Percentiles rank a stretch among this genome's conserved stretches.
Evolutionary conservation across 2,329 filamentous ascomycete genomes (phyloP).

Genomic region (Hypoxylon sp.): DNA sequence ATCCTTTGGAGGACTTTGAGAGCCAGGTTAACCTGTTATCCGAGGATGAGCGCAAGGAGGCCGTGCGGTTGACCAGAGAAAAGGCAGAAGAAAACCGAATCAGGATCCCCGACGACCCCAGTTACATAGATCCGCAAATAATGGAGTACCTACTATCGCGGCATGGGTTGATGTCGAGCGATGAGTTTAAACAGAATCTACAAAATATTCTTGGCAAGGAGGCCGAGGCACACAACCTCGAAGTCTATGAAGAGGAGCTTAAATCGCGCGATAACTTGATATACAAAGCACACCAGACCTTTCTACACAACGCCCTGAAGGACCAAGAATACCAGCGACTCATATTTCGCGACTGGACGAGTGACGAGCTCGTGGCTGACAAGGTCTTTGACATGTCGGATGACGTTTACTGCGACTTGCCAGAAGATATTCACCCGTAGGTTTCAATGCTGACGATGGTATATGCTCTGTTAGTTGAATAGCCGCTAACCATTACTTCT

Average conservation of each 20-base stretch:
- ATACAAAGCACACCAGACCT: conserved; percentile 34
- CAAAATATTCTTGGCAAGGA: neutral
- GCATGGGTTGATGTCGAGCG: conserved; percentile 24
- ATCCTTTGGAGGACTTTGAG: conserved; percentile 41
- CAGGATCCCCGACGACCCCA: neutral
- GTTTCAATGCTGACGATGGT: conserved; percentile 26
- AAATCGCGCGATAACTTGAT: conserved; percentile 3
- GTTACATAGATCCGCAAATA: conserved; percentile 42
- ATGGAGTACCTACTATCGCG: conserved; percentile 37
- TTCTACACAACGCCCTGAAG: conserved; percentile 39
- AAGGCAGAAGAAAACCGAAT: neutral
- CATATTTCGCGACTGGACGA: conserved; percentile 48
- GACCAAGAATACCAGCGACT: conserved; percentile 52
- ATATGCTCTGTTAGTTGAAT: neutral
- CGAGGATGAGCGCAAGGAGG: conserved; percentile 12
- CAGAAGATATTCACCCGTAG: conserved; percentile 47
- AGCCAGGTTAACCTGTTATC: conserved; percentile 43
- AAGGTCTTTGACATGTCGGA: conserved; percentile 45
- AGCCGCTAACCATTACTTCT: conserved; percentile 7
- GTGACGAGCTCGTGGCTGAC: conserved; percentile 49
- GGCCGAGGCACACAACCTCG: conserved; percentile 30
- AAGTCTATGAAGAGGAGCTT: conserved; percentile 35
- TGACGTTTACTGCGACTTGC: conserved; percentile 35
- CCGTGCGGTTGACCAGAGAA: conserved; percentile 15
- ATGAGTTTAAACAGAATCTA: conserved; percentile 30